Percentiles rank a stretch among this genome's conserved stretches.
Conservation (phyloP, 208 protist genomes). For the Acanthamoeba healyi region DNA sequence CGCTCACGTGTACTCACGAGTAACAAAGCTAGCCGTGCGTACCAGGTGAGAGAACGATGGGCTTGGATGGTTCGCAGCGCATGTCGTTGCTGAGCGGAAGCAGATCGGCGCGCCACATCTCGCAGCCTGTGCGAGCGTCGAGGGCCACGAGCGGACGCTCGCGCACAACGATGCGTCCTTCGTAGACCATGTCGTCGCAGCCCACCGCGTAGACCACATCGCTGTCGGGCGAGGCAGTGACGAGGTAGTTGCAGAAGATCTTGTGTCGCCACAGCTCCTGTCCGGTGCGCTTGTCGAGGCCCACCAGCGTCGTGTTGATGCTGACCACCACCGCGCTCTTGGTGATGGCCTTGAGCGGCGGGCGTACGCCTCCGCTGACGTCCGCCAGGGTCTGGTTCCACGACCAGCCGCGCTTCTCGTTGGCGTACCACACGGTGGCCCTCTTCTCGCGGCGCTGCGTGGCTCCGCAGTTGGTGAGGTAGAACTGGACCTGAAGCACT, state of each 20-base stretch:
- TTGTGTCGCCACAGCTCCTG: constrained; percentile 14
- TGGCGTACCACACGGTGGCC: constrained; percentile 29
- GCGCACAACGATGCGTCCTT: constrained; percentile 47
- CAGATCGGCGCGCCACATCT: constrained; percentile 53
- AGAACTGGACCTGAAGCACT: constrained; percentile 48
- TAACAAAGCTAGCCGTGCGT: no score
- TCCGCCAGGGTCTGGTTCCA: background rate
- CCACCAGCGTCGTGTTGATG: constrained; percentile 32
- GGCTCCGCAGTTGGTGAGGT: background rate
- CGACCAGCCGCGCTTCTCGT: background rate
- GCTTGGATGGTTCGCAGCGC: constrained; percentile 46
- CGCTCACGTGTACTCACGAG: no score
- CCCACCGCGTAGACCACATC: background rate
- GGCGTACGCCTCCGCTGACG: constrained; percentile 40
- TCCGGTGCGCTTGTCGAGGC: constrained; percentile 44
- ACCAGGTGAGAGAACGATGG: constrained; percentile 44
- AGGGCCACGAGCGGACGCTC: constrained; percentile 57
- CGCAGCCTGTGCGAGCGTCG: constrained; percentile 3
- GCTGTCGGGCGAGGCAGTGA: background rate
- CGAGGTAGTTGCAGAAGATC: constrained; percentile 34
- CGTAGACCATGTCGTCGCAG: constrained; percentile 59
- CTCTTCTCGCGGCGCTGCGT: background rate
- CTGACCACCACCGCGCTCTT: background rate
- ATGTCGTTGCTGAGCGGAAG: constrained; percentile 38
- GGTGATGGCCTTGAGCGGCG: constrained; percentile 41